Evolutionary conservation across 2,329 filamentous ascomycete species (phyloP).

Genomic region (Emmonsiellopsis sp.): DNA sequence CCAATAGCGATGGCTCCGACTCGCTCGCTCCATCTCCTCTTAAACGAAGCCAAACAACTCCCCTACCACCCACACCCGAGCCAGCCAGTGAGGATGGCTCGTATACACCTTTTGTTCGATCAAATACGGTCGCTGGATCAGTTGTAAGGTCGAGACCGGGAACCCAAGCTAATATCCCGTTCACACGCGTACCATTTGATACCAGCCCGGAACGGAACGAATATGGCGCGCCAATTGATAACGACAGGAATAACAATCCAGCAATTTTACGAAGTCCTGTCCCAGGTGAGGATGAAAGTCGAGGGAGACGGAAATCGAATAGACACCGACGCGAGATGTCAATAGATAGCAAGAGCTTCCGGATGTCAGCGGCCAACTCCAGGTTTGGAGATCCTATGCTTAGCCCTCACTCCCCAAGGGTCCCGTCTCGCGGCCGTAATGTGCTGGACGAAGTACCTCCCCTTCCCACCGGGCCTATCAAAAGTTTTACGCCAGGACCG

Average conservation of each 20-base stretch:
- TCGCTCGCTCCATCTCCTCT: slow-evolving; percentile 53
- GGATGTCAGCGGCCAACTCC: slow-evolving; percentile 10
- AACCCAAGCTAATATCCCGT: background rate
- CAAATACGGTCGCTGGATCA: slow-evolving; percentile 22
- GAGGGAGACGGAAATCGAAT: slow-evolving; percentile 2
- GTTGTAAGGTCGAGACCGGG: background rate
- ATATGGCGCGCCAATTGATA: background rate
- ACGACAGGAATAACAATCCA: background rate
- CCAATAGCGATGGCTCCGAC: slow-evolving; percentile 53
- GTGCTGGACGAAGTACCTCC: slow-evolving; percentile 12
- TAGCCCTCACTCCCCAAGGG: slow-evolving; percentile 6
- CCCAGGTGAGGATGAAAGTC: background rate
- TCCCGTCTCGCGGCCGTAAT: slow-evolving; percentile 2
- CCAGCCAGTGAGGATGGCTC: slow-evolving; percentile 42
- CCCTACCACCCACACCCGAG: slow-evolving; percentile 38
- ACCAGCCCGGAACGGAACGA: background rate
- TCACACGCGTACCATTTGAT: background rate
- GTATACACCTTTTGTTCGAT: slow-evolving; percentile 45
- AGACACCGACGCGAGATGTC: slow-evolving; percentile 12
- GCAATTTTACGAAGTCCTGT: background rate
- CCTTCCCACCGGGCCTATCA: slow-evolving; percentile 9
- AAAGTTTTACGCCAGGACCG: slow-evolving; percentile 8
- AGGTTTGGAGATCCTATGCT: slow-evolving; percentile 6
- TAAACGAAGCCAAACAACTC: slow-evolving; percentile 31
- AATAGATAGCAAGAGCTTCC: slow-evolving; percentile 12